Evolutionary conservation across 2,329 filamentous ascomycete species (phyloP).

Genomic region (Ophiostoma perfectum): DNA sequence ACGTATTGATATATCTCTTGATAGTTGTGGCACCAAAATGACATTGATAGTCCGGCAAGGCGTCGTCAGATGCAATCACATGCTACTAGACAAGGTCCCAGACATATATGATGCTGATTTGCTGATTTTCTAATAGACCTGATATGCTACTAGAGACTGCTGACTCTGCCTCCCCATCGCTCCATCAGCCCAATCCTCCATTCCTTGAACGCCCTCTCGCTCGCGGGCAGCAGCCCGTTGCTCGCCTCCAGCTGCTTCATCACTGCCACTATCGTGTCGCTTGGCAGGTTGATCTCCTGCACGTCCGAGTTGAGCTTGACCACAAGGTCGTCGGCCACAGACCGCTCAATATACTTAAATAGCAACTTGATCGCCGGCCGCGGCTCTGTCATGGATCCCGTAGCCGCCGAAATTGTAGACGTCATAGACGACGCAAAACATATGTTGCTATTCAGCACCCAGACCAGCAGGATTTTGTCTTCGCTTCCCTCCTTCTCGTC

Average conservation of each 20-base stretch:
- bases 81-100: neutral
- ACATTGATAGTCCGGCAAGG: neutral
- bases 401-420: too few relatives aligned
- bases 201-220: slow-evolving; percentile 54
- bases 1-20: too few relatives aligned
- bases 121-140: neutral
- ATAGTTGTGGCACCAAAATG: too few relatives aligned
- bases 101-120: neutral
- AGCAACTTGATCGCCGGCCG: slow-evolving; percentile 49
- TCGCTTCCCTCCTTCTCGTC: neutral
- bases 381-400: slow-evolving; percentile 17
- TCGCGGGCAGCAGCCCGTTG: slow-evolving; percentile 48
- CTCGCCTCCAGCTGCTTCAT: slow-evolving; percentile 42
- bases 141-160: neutral
- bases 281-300: slow-evolving; percentile 54
- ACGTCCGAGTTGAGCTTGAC: slow-evolving; percentile 51
- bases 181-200: slow-evolving; percentile 63
- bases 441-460: slow-evolving; percentile 54
- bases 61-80: neutral
- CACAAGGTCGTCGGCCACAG: slow-evolving; percentile 45
- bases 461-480: slow-evolving; percentile 40
- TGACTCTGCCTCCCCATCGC: slow-evolving; percentile 38
- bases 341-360: slow-evolving; percentile 41
- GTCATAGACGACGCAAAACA: slow-evolving; percentile 34
- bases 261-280: slow-evolving; percentile 44